Evolutionary conservation across 257 asterid species (phyloP).

Genomic region (Hygrophila difformis): DNA sequence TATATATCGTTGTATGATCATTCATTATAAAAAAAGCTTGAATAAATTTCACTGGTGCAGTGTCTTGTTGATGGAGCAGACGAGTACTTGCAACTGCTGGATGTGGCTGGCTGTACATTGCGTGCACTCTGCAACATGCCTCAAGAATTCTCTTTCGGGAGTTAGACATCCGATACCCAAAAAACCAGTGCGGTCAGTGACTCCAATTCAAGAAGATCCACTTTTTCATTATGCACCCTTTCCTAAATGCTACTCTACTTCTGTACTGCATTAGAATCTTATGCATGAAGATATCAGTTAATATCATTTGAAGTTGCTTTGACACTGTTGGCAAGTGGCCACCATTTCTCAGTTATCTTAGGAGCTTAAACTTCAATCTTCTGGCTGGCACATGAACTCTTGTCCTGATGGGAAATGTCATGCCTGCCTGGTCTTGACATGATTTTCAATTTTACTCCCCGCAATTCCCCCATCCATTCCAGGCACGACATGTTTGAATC

Average conservation of each 20-base stretch:
- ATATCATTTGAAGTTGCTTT: neutral
- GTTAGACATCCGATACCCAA: constrained; percentile 17
- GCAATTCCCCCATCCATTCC: constrained; percentile 9
- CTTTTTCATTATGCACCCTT: constrained; percentile 7
- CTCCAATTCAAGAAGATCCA: constrained; percentile 1
- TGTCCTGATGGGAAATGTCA: neutral
- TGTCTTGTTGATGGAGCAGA: constrained; percentile 91
- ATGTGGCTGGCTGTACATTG: constrained; percentile 63
- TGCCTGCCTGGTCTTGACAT: constrained; percentile 18
- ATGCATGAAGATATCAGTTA: neutral
- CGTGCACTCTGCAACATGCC: constrained; percentile 60
- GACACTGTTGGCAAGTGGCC: neutral
- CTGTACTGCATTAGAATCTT: too few species aligned
- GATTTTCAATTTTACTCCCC: constrained; percentile 7
- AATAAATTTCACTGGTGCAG: constrained; percentile 27
- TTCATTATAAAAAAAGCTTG: neutral
- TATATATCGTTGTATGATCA: too few species aligned
- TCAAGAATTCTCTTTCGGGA: constrained; percentile 35
- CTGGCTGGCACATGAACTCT: neutral
- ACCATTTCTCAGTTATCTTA: too few species aligned
- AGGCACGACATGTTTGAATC: constrained; percentile 11
- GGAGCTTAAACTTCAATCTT: too few species aligned
- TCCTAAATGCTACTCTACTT: too few species aligned
- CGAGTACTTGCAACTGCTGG: constrained; percentile 87
- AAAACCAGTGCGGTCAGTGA: too few species aligned